phyloP scores from a whole-genome alignment of 805 yeast species.

The Pichia californica region DNA sequence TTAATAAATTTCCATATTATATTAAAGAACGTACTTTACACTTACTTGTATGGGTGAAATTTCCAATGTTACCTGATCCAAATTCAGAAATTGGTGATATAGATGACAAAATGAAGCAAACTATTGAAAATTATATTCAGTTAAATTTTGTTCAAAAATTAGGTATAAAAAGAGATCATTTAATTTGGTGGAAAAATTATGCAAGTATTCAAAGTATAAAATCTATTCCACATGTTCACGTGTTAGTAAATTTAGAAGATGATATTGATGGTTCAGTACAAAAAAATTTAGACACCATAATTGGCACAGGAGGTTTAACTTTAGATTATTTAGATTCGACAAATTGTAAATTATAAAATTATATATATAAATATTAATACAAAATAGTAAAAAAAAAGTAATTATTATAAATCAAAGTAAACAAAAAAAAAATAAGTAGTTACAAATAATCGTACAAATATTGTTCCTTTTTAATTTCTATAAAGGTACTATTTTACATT shows the following conservation, averaged over 20 bases:
- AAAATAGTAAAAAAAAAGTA: not conserved
- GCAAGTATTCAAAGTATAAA: constrained; percentile 61
- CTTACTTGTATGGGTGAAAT: constrained; percentile 62
- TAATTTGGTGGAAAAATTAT: constrained; percentile 70
- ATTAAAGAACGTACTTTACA: constrained; percentile 48
- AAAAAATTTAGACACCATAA: not conserved
- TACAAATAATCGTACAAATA: not conserved
- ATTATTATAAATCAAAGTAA: no score
- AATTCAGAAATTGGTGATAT: constrained; percentile 46
- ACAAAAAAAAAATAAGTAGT: no score
- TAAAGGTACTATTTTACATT: no score
- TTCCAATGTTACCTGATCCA: constrained; percentile 46
- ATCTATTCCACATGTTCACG: constrained; percentile 65
- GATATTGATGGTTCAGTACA: not conserved
- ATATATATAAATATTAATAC: no score
- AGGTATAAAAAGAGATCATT: constrained; percentile 33
- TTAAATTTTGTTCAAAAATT: constrained; percentile 43
- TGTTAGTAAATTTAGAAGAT: constrained; percentile 39
- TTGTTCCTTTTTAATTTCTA: no score
- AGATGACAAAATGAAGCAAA: constrained; percentile 32
- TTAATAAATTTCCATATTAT: constrained; percentile 64
- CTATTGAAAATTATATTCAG: constrained; percentile 40
- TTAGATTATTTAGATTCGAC: constrained; percentile 4
- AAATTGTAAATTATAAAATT: constrained; percentile 7
- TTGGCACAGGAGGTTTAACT: constrained; percentile 11